Evolutionary conservation across 495 filamentous ascomycete species (phyloP).

Genomic region (Hypoxylon crocopeplum): DNA sequence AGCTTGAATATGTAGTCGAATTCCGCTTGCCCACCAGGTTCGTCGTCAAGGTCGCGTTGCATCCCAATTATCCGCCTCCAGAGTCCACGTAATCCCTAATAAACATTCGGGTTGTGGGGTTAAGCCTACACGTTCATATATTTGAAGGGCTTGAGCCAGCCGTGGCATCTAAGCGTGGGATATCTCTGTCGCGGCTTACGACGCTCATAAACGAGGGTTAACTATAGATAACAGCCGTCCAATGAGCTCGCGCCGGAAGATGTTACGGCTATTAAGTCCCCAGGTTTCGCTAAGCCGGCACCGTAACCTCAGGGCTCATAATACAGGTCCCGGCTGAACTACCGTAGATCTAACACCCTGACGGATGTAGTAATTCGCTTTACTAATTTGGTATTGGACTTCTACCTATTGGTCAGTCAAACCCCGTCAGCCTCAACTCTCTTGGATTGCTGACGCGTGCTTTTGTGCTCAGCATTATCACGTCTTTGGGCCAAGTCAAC

Average conservation of each 20-base stretch:
- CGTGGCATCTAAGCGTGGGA: not conserved
- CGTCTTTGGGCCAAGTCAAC: too few relatives aligned
- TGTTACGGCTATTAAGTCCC: conserved; percentile 27
- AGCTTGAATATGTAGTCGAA: not conserved
- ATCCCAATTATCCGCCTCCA: conserved; percentile 11
- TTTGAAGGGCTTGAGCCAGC: too few relatives aligned
- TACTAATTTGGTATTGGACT: too few relatives aligned
- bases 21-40: not conserved
- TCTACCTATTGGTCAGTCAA: too few relatives aligned
- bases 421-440: too few relatives aligned
- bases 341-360: too few relatives aligned
- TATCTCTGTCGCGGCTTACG: conserved; percentile 3
- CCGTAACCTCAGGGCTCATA: conserved; percentile 11
- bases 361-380: too few relatives aligned
- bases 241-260: conserved; percentile 13
- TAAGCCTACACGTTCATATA: too few relatives aligned
- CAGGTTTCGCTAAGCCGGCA: conserved; percentile 6
- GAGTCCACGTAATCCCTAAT: conserved; percentile 17
- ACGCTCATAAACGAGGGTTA: not conserved
- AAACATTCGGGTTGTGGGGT: not conserved
- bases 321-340: conserved; percentile 1
- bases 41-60: conserved; percentile 5
- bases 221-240: not conserved
- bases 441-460: too few relatives aligned
- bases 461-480: too few relatives aligned